phyloP scores from a whole-genome alignment of 305 asterid genomes.

The Salvia sclarea region DNA sequence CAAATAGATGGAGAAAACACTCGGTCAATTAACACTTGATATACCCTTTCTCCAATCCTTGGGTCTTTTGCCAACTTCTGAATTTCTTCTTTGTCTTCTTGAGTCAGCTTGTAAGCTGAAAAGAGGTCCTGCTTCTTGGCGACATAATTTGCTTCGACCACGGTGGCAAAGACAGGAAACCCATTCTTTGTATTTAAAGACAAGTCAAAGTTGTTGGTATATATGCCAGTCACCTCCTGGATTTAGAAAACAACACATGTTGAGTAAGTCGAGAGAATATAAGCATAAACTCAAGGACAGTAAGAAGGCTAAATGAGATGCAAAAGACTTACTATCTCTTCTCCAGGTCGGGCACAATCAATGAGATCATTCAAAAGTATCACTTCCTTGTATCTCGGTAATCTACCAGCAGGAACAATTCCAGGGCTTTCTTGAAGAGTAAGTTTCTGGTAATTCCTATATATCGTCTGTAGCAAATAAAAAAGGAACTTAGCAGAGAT shows the following conservation, averaged over 20 bases:
- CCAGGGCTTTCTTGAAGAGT: constrained; percentile 98
- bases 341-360: constrained; percentile 98
- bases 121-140: constrained; percentile 96
- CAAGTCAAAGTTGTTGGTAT: constrained; percentile 93
- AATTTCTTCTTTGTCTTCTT: constrained; percentile 96
- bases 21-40: constrained; percentile 27
- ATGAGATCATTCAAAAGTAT: constrained; percentile 95
- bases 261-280: constrained; percentile 6
- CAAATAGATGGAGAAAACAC: neutral
- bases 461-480: constrained; percentile 65
- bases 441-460: constrained; percentile 95
- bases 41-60: constrained; percentile 84
- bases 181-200: constrained; percentile 96
- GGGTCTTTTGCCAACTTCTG: constrained; percentile 96
- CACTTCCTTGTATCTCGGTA: constrained; percentile 98
- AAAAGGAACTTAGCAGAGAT: constrained; percentile 24
- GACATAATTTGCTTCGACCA: constrained; percentile 89
- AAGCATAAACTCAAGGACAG: neutral
- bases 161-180: constrained; percentile 98
- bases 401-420: constrained; percentile 97
- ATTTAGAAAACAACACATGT: constrained; percentile 31
- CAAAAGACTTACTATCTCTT: constrained; percentile 74
- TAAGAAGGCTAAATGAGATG: constrained; percentile 8
- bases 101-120: constrained; percentile 94
- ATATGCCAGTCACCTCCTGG: constrained; percentile 97